These are phyloP conservation scores for Ligustrum vulgare DNA, from an alignment of 257 asterid genomes.

Conservation along the genomic window DNA sequence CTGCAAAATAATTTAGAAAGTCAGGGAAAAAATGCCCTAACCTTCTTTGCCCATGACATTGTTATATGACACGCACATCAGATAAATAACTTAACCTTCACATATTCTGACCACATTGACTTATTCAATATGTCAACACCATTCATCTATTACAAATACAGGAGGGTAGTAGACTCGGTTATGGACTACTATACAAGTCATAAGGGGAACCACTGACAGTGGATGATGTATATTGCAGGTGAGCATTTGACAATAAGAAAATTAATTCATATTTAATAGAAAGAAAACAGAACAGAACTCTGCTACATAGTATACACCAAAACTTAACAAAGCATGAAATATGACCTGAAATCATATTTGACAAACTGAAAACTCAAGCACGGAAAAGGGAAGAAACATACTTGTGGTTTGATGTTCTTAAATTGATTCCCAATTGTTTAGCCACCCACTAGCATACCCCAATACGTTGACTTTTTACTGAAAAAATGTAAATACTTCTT, in stretches of 20 bases:
- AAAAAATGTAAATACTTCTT: background rate
- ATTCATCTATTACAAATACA: background rate
- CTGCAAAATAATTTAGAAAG: slow-evolving; percentile 38
- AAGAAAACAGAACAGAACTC: background rate
- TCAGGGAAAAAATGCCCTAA: background rate
- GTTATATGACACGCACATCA: slow-evolving; percentile 1
- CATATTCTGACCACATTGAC: background rate
- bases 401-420: background rate
- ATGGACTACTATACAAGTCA: background rate
- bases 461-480: background rate
- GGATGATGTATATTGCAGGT: no score
- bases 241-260: background rate
- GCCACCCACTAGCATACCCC: background rate
- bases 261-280: background rate
- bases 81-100: background rate
- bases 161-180: background rate
- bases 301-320: background rate
- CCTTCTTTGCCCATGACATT: background rate
- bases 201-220: background rate
- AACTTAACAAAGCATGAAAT: background rate
- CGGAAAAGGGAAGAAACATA: background rate
- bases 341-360: background rate
- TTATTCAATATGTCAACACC: background rate
- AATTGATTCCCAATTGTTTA: background rate
- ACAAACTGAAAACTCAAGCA: background rate